Percentiles rank a stretch among this genome's conserved stretches.
These are phyloP conservation scores for Pseudocercospora fijiensis DNA, from an alignment of 2,329 filamentous ascomycete genomes.

Conservation along the genomic window DNA sequence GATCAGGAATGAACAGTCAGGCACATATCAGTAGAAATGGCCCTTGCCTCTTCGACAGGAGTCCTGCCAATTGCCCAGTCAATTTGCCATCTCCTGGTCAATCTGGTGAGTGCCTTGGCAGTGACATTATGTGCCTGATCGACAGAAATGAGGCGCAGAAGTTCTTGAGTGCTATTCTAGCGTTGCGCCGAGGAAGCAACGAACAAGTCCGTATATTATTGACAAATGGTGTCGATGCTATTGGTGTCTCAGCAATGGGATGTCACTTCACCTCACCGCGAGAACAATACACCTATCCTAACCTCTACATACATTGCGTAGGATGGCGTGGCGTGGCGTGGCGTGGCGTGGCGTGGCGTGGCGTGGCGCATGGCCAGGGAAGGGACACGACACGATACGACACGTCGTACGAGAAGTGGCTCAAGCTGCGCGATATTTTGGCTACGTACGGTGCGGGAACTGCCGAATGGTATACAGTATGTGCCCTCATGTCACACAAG, in stretches of 20 bases:
- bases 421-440: neutral
- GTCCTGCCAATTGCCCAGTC: no score
- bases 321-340: neutral
- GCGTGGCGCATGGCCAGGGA: neutral
- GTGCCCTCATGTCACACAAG: no score
- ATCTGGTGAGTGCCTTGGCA: neutral
- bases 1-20: no score
- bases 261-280: neutral
- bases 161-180: neutral
- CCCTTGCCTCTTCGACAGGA: no score
- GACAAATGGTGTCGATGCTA: neutral
- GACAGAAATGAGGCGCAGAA: constrained; percentile 1
- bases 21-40: no score
- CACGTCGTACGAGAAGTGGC: neutral
- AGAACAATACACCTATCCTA: neutral
- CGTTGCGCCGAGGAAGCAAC: neutral
- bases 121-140: neutral
- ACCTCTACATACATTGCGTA: neutral
- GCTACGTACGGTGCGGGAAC: no score
- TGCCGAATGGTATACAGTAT: no score
- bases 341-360: neutral
- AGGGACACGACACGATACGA: no score
- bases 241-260: neutral
- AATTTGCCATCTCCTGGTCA: no score
- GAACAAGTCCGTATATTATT: neutral